Percentiles rank a stretch among this genome's conserved stretches.
These are phyloP conservation scores for Sporothrix variecibatus DNA, from an alignment of 2,329 filamentous ascomycete genomes.

Conservation along the genomic window DNA sequence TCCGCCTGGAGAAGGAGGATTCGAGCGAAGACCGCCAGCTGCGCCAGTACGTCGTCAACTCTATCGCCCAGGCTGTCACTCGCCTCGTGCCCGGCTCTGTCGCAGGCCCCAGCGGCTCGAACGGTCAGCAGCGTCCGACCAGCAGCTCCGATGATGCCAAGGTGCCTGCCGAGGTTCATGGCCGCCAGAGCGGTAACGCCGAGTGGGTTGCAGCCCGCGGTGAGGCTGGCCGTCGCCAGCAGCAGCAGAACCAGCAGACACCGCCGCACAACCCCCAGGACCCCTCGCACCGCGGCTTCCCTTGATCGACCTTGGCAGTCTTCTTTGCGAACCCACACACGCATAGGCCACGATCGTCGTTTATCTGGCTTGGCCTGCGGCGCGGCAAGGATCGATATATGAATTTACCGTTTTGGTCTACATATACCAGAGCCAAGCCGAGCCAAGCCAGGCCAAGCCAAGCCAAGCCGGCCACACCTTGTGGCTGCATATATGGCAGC, in stretches of 20 bases:
- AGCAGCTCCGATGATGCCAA: conserved; percentile 57
- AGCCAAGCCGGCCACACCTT: conserved; percentile 6
- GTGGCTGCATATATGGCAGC: background rate
- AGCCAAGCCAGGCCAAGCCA: conserved; percentile 12
- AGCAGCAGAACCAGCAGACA: conserved; percentile 28
- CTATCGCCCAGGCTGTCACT: conserved; percentile 72
- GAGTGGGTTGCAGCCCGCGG: conserved; percentile 43
- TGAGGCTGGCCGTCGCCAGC: conserved; percentile 37
- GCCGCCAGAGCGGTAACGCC: conserved; percentile 41
- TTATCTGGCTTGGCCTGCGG: conserved; percentile 9
- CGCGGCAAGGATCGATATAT: background rate
- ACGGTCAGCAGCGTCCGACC: conserved; percentile 31
- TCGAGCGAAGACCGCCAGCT: conserved; percentile 74
- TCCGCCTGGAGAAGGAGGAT: conserved; percentile 79
- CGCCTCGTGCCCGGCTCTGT: conserved; percentile 59
- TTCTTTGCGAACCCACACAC: background rate
- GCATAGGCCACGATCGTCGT: background rate
- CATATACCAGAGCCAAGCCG: conserved; percentile 14
- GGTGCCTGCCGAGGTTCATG: conserved; percentile 61
- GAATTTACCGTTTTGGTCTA: background rate
- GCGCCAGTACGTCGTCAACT: conserved; percentile 70
- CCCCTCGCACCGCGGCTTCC: conserved; percentile 31
- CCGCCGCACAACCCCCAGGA: conserved; percentile 33
- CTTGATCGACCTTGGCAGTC: conserved; percentile 1
- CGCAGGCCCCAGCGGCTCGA: conserved; percentile 31